phyloP scores from a whole-genome alignment of 495 filamentous ascomycete genomes.

The Podospora pseudocomata region DNA sequence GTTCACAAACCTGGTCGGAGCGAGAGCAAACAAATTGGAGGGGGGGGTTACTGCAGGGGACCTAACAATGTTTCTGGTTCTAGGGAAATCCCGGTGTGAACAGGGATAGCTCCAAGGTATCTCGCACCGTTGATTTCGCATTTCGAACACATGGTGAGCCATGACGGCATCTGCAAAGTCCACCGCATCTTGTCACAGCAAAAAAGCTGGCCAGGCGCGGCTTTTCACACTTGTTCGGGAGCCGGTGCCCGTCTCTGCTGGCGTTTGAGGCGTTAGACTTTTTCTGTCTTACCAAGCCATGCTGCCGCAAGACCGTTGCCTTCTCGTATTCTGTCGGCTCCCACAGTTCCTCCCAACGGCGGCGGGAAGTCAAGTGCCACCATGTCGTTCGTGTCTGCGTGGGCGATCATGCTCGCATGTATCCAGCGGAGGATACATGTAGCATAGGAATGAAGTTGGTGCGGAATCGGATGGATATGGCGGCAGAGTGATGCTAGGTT shows the following conservation, averaged over 20 bases:
- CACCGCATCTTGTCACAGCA: conserved; percentile 7
- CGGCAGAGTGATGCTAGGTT: neutral
- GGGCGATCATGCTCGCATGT: neutral
- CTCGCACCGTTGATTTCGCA: neutral
- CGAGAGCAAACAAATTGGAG: neutral
- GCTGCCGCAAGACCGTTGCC: neutral
- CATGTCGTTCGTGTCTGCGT: neutral
- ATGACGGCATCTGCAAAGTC: conserved; percentile 19
- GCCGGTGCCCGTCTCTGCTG: neutral
- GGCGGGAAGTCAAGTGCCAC: neutral
- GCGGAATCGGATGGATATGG: neutral
- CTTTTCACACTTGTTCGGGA: neutral
- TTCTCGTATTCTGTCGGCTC: conserved; percentile 3
- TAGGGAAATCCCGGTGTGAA: neutral
- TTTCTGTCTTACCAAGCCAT: neutral
- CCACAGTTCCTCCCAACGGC: neutral
- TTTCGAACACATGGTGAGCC: neutral
- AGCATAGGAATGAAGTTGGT: neutral
- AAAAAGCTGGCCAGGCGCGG: neutral
- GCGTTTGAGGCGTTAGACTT: neutral
- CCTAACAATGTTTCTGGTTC: neutral
- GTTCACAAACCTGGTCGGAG: neutral
- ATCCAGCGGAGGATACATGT: neutral
- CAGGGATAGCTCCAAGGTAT: neutral
- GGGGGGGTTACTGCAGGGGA: neutral